Conservation (phyloP, 2,329 filamentous ascomycete genomes). For the Trichothecium roseum region DNA sequence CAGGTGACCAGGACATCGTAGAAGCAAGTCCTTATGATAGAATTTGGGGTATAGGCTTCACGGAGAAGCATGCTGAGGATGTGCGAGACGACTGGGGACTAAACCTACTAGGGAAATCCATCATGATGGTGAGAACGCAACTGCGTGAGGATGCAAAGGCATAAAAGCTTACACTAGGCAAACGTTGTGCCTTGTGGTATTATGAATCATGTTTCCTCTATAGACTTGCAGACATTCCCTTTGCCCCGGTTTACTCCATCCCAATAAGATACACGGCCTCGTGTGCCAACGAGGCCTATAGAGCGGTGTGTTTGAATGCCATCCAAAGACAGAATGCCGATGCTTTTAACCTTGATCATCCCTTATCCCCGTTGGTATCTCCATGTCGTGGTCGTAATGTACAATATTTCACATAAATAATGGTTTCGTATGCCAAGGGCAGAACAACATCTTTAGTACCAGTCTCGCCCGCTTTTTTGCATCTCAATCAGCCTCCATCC, state of each 20-base stretch:
- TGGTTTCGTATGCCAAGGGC: not conserved
- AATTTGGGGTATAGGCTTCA: conserved; percentile 23
- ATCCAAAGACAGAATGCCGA: not conserved
- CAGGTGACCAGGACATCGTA: conserved; percentile 17
- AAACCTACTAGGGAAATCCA: conserved; percentile 18
- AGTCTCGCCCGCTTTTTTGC: conserved; percentile 96
- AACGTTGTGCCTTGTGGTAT: too few species aligned
- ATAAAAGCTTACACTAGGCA: not conserved
- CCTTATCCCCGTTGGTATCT: not conserved
- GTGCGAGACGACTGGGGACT: conserved; percentile 16
- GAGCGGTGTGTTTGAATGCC: conserved; percentile 2
- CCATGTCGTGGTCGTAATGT: not conserved
- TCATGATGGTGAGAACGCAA: conserved; percentile 36
- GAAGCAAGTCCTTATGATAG: conserved; percentile 19
- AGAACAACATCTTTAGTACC: conserved; percentile 32
- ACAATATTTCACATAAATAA: not conserved
- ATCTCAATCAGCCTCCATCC: conserved; percentile 97
- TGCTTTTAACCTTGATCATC: too few species aligned
- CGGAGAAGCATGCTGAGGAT: conserved; percentile 12
- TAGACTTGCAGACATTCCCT: not conserved
- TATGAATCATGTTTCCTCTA: too few species aligned
- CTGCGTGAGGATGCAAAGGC: conserved; percentile 30
- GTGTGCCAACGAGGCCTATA: conserved; percentile 1
- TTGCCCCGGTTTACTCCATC: not conserved
- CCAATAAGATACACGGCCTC: conserved; percentile 2